Evolutionary conservation across 2,329 filamentous ascomycete species (phyloP), one percentile per base, ranked within the genome.

Genomic region (Colletotrichum australisinense): DNA sequence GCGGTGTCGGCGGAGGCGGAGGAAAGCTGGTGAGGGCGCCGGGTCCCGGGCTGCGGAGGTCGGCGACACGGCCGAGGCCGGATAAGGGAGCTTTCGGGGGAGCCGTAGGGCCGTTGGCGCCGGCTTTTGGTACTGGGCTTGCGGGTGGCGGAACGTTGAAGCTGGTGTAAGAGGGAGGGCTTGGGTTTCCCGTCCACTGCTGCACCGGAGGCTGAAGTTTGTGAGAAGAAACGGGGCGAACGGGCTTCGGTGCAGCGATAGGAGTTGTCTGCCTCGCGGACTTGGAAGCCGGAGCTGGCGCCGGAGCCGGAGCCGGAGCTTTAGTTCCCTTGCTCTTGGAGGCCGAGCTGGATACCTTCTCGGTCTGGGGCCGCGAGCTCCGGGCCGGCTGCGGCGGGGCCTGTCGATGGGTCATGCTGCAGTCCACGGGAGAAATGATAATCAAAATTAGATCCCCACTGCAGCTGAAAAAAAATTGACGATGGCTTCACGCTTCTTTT

Each of bases 11-110:
- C 1, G 70, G 70, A 9, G 70, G 67, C 3, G 70, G 69, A 35
- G 69, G 70, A 14, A 73, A 73, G 60, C 70, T 73, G 11, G 70
- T 73, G n/a, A 73, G 28, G n/a, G 60, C 70, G 16, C 63, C 63
- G 22, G 70, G 67, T 3, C 70, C 70, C 9, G 70, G 70, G 14
- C 70, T 73, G 16, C 55, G 53, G n/a, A 70, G 59, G n/a, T 57
- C 26, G 19, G 32, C 19, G 19, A 49, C 32, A 16, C 46, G 32
- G 60, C 55, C 14, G 16, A 49, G 16, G 16, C 60, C 59, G 11
- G 42, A 59, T 11, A 46, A 38, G 3, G 32, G 22, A 1, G 22
- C 49, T 11, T 28, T 49, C 3, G 63, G 57, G n/a, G 68, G 56
- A 0, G 60, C 58, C 5, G 58, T 38, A 7, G 58, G 42, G 64